Evolutionary conservation across 2,329 filamentous ascomycete genomes (phyloP).

Genomic region (Pseudogymnoascus sp.): DNA sequence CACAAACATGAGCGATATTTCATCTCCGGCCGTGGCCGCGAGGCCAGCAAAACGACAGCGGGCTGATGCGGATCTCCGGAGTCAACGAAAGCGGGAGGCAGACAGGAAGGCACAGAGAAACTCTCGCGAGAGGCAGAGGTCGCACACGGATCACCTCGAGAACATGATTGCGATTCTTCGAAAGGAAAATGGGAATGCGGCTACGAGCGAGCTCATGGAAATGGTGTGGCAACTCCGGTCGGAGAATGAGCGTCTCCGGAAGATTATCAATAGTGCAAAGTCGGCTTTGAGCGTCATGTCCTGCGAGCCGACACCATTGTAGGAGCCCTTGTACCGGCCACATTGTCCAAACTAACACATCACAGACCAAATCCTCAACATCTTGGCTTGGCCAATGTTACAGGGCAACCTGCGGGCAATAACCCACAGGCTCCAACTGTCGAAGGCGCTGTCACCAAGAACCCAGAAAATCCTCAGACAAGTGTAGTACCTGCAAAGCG

Average conservation of each 20-base stretch:
- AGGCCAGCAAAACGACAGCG: neutral
- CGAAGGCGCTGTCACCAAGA: neutral
- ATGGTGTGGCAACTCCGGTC: conserved; percentile 15
- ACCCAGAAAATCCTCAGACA: neutral
- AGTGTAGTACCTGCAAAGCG: neutral
- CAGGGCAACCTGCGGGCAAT: neutral
- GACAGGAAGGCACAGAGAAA: conserved; percentile 19
- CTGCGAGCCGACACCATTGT: neutral
- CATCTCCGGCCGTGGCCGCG: conserved; percentile 29
- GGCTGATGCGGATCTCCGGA: neutral
- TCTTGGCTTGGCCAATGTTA: neutral
- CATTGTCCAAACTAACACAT: neutral
- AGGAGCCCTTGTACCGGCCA: neutral
- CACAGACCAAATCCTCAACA: neutral
- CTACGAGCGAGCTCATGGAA: conserved; percentile 16
- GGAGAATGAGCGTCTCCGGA: conserved; percentile 17
- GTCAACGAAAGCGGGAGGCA: conserved; percentile 17
- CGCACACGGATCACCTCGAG: conserved; percentile 18
- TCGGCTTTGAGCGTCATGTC: conserved; percentile 11
- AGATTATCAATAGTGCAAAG: conserved; percentile 19
- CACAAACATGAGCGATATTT: neutral
- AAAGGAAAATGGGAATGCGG: conserved; percentile 15
- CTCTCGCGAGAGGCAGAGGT: conserved; percentile 18
- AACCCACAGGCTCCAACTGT: neutral
- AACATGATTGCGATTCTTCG: conserved; percentile 17